Percentiles rank a stretch among this genome's conserved stretches.
Evolutionary conservation across 345 rosid genomes (phyloP).

Genomic region (Iberis pinnata): DNA sequence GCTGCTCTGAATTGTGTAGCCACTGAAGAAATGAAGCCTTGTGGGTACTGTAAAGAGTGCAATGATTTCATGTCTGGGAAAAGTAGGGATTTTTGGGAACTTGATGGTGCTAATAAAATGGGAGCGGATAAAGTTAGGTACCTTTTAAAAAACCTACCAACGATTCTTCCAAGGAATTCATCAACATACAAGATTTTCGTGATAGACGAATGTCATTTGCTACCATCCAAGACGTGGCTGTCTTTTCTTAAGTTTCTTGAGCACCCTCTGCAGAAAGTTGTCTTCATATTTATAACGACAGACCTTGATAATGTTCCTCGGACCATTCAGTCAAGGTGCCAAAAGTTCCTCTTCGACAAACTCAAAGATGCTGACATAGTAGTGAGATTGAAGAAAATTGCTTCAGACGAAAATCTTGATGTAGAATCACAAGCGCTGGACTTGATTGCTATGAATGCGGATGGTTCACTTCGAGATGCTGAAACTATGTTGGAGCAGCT

Average conservation of each 20-base stretch:
- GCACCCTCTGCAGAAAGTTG: constrained; percentile 60
- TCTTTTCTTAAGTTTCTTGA: constrained; percentile 87
- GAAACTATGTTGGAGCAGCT: constrained; percentile 97
- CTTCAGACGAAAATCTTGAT: constrained; percentile 69
- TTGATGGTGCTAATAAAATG: constrained; percentile 68
- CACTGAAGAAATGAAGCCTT: constrained; percentile 68
- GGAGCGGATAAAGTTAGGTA: constrained; percentile 57
- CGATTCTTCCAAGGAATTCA: constrained; percentile 39
- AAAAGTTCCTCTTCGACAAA: constrained; percentile 84
- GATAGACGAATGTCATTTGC: constrained; percentile 83
- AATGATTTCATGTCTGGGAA: constrained; percentile 66
- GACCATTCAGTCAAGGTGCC: constrained; percentile 89
- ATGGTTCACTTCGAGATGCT: constrained; percentile 97
- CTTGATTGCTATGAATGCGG: constrained; percentile 84
- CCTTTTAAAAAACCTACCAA: constrained; percentile 51
- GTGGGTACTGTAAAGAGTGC: constrained; percentile 78
- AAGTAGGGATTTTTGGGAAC: constrained; percentile 57
- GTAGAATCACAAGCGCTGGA: constrained; percentile 87
- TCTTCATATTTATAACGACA: constrained; percentile 81
- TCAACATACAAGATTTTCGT: constrained; percentile 62
- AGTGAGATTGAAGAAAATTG: constrained; percentile 55
- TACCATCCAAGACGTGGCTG: constrained; percentile 86
- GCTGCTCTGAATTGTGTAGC: constrained; percentile 77
- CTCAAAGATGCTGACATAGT: constrained; percentile 79
- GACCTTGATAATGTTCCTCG: constrained; percentile 93